Conservation (phyloP, 2,329 filamentous ascomycete genomes). For the Cylindrodendrum hubeiense region DNA sequence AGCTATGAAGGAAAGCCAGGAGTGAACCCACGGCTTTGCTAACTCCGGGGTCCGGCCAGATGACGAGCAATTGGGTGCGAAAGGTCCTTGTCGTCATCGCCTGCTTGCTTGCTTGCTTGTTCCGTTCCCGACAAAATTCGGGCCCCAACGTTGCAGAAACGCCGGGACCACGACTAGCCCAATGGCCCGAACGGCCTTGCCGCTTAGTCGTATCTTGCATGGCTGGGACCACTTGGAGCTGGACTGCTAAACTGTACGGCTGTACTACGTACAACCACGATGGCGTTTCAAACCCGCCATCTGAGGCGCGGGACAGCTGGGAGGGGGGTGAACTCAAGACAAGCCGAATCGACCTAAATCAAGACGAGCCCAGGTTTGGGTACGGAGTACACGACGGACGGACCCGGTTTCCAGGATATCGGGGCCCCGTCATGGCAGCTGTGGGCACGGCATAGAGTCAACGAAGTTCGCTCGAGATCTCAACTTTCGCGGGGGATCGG, state of each 20-base stretch:
- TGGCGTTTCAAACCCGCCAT: conserved; percentile 24
- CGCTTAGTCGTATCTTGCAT: conserved; percentile 23
- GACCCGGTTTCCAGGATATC: conserved; percentile 26
- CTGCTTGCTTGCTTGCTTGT: neutral
- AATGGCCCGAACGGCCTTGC: neutral
- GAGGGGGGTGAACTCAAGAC: neutral
- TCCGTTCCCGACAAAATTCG: conserved; percentile 18
- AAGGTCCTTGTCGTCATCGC: neutral
- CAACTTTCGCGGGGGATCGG: conserved; percentile 40
- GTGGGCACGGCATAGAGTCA: conserved; percentile 34
- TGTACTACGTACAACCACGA: neutral
- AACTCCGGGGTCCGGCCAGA: neutral
- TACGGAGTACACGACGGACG: neutral
- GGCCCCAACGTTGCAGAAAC: conserved; percentile 12
- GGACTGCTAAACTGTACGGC: too few species aligned
- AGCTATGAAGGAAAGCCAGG: neutral
- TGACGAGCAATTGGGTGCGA: neutral
- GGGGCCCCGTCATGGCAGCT: conserved; percentile 26
- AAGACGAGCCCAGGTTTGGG: neutral
- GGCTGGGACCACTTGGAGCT: conserved; percentile 2
- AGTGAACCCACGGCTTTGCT: neutral
- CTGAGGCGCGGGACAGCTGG: neutral
- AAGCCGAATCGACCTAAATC: neutral
- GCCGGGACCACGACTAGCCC: conserved; percentile 5
- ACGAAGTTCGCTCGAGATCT: conserved; percentile 41